Evolutionary conservation across 345 rosid genomes (phyloP), one percentile per base, ranked within the genome.

Genomic region (Kandelia obovata): DNA sequence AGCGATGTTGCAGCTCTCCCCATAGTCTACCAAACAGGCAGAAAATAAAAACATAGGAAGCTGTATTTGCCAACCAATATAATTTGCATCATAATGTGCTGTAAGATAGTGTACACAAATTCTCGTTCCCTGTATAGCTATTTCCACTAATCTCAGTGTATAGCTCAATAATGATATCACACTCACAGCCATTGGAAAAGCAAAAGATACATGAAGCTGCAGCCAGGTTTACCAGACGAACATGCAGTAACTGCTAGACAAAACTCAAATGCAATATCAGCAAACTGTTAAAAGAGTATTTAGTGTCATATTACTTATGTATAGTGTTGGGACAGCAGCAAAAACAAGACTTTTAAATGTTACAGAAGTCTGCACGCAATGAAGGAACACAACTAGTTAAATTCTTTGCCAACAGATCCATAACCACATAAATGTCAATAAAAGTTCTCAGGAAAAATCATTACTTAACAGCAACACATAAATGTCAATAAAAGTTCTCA

Each of bases 1-100:
- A 90, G 88, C 65, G 99, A 90, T 71, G 78, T 81, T 67, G 98
- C 97, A 53, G 96, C 96, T 83, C 86, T 89, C 16, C 90, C 82
- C 86, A 92, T 81, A 37, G 98, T 91, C 98, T 92, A 56, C 61
- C 74, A 56, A 74, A 65, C 46, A 71, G 66, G 47, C 1, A 11
- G 30, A 20, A 46, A 53, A 8, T 2, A 61, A 46, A 6, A 64
- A 63, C 59, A 58, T 5, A 57, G 8, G 25, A 32, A 64, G 56
- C 27, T 8, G 10, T 35, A 43, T 56, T 63, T 68, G 7, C 5
- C 16, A 10, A 58, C 27, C 8, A 66, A 30, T 7, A 39, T 25
- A 6, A 67, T 58, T 32, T 35, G 9, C 34, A 26, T 56, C 0
- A 58, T 26, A 43, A 43, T 11, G 4, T 43, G 5, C 19, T 3